Base-by-base conservation (phyloP, 129 eudicot species). In the Rutidosis leptorrhynchoides region DNA sequence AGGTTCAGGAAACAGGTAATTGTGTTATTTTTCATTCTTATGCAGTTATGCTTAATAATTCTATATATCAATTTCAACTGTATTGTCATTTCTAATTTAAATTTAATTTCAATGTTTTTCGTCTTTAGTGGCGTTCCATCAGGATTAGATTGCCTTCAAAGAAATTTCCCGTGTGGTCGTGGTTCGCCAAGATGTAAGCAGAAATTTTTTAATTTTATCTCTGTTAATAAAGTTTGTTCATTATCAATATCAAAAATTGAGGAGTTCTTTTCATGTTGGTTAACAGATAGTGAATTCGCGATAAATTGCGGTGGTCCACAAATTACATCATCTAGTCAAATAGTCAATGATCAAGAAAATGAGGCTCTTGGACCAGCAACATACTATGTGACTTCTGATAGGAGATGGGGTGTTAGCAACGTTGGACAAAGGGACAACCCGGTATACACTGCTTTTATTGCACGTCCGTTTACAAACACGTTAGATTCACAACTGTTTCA, bases 361-460 rank as follows among this genome's bases (percentile, higher is more conserved):
- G 85, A 75, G 45, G 25, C 74, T n/a, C 80, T 83, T 33, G 98
- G 98, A 23, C 87, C 90, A 15, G 87, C 94, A 22, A 64, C 84
- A 33, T 85, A 85, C 46, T 77, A 72, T 68, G 75, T 83, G 56
- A 68, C 67, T 24, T 30, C 78, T 9, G 63, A 68, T 48, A 68
- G 77, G 26, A 85, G 90, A 68, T 91, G 98, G 98, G 98, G 87
- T 3, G 96, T 92, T 40, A 85, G 95, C 58, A 92, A 92, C 82
- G 91, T 73, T 16, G 96, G 96, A 63, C 74, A 54, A 6, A 79
- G 82, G 49, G 71, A 21, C 15, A 81, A 78, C 78, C 86, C 80
- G 24, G 10, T 4, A 33, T 79, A 84, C 29, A 69, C 58, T 48
- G 20, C 1, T 5, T 56, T 68, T 46, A 62, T 72, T 23, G 64